phyloP scores from a whole-genome alignment of 1,284 basidiomycete species.

The Ustilago bromivora region DNA sequence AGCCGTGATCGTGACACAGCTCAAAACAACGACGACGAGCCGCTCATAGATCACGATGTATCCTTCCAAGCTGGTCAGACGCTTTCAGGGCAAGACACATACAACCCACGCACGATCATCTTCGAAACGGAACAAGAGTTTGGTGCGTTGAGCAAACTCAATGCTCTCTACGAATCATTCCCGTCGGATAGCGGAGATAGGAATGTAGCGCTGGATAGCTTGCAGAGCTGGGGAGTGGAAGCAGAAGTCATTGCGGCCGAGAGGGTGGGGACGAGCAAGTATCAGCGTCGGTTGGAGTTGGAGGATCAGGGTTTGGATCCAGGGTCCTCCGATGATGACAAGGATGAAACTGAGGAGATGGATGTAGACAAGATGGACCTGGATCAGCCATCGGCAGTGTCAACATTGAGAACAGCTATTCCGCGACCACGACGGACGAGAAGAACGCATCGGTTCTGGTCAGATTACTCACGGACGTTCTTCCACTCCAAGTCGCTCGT shows the following conservation, averaged over 20 bases:
- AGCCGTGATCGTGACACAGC: slow-evolving; percentile 12
- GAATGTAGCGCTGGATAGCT: slow-evolving; percentile 26
- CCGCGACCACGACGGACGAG: slow-evolving; percentile 16
- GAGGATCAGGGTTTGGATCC: slow-evolving; percentile 50
- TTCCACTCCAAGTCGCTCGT: slow-evolving; percentile 61
- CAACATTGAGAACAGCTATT: neutral
- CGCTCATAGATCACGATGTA: slow-evolving; percentile 62
- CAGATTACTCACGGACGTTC: slow-evolving; percentile 57
- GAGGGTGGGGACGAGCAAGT: slow-evolving; percentile 30
- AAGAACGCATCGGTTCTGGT: slow-evolving; percentile 56
- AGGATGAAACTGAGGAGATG: slow-evolving; percentile 13
- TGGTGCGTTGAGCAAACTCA: slow-evolving; percentile 50
- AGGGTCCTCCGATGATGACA: slow-evolving; percentile 31
- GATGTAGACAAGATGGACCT: slow-evolving; percentile 17
- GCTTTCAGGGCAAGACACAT: slow-evolving; percentile 55
- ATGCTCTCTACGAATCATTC: slow-evolving; percentile 52
- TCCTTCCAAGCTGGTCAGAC: slow-evolving; percentile 63
- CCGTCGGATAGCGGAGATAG: slow-evolving; percentile 20
- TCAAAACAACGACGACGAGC: slow-evolving; percentile 16
- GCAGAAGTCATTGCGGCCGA: slow-evolving; percentile 32
- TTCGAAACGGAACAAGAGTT: slow-evolving; percentile 63
- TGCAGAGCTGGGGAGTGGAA: slow-evolving; percentile 30
- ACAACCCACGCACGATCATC: slow-evolving; percentile 59
- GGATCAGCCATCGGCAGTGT: neutral
- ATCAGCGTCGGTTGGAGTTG: slow-evolving; percentile 43